Percentiles rank a stretch among this genome's conserved stretches.
These are phyloP conservation scores for Cymbopogon flexuosus DNA, from an alignment of 202 grass and related monocot species.

Conservation along the genomic window DNA sequence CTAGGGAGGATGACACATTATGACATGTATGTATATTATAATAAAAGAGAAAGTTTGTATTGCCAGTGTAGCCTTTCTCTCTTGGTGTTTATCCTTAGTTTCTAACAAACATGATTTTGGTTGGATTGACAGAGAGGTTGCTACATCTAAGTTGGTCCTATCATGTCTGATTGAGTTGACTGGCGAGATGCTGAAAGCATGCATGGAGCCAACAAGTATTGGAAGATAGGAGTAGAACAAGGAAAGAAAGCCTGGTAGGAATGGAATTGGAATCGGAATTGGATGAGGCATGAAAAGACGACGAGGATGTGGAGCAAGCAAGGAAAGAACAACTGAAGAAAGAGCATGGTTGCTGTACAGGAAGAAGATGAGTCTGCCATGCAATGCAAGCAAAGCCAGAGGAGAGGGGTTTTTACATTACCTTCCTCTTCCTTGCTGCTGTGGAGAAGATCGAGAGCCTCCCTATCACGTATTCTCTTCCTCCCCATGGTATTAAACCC, in stretches of 20 bases:
- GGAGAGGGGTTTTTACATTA: background rate
- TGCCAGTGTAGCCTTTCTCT: too few species aligned
- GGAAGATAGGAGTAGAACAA: background rate
- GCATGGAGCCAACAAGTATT: too few species aligned
- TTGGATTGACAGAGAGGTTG: too few species aligned
- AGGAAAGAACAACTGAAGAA: background rate
- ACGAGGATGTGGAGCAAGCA: background rate
- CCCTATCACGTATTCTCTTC: background rate
- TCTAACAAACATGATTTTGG: too few species aligned
- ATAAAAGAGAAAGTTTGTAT: too few species aligned
- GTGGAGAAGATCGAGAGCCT: background rate
- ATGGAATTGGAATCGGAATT: background rate
- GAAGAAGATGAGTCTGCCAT: background rate
- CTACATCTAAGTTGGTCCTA: too few species aligned
- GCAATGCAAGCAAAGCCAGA: background rate
- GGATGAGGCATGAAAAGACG: too few species aligned
- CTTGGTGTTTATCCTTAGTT: too few species aligned
- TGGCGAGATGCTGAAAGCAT: background rate
- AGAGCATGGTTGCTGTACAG: background rate
- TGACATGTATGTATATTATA: too few species aligned
- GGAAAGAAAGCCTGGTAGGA: background rate
- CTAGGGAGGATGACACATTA: too few species aligned
- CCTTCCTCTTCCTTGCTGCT: background rate
- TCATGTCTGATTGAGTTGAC: background rate
- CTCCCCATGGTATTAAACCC: background rate